These are phyloP conservation scores for Chrysophaeum taylorii DNA, from an alignment of 352 stramenopile genomes.

Conservation along the genomic window DNA sequence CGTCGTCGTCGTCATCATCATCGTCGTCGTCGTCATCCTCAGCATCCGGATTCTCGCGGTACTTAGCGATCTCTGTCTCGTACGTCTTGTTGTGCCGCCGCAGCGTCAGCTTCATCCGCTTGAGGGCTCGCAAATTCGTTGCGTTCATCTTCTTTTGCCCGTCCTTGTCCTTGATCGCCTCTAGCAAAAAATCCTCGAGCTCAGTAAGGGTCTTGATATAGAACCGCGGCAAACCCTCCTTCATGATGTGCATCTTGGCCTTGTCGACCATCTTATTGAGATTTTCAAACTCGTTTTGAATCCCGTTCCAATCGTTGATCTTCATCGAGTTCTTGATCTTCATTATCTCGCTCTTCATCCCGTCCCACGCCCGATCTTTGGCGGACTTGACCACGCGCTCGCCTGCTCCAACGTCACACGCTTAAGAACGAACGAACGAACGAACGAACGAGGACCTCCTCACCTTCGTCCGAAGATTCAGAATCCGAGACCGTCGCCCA, in stretches of 20 bases:
- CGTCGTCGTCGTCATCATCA: constrained; percentile 3
- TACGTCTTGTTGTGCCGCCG: constrained; percentile 91
- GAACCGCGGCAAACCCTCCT: constrained; percentile 72
- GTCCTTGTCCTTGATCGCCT: constrained; percentile 87
- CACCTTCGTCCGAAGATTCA: constrained; percentile 57
- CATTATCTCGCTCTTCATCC: constrained; percentile 33
- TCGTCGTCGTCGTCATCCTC: constrained; percentile 51
- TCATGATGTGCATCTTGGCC: constrained; percentile 69
- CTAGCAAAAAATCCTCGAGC: constrained; percentile 76
- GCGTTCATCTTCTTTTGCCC: constrained; percentile 93
- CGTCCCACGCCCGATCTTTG: constrained; percentile 74
- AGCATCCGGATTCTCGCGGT: constrained; percentile 69
- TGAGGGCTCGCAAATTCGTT: constrained; percentile 85
- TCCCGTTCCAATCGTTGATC: constrained; percentile 86
- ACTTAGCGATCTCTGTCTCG: constrained; percentile 67
- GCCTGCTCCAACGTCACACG: too few relatives aligned
- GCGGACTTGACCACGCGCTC: constrained; percentile 86
- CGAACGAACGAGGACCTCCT: too few relatives aligned
- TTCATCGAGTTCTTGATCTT: constrained; percentile 76
- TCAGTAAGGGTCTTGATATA: constrained; percentile 80
- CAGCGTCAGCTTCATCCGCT: constrained; percentile 91
- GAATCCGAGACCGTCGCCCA: constrained; percentile 63
- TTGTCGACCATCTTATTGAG: constrained; percentile 83
- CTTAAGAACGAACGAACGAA: too few relatives aligned
- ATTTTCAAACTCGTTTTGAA: constrained; percentile 85